These are phyloP conservation scores for Fusarium sp. DNA, from an alignment of 2,329 filamentous ascomycete species.

Conservation along the genomic window DNA sequence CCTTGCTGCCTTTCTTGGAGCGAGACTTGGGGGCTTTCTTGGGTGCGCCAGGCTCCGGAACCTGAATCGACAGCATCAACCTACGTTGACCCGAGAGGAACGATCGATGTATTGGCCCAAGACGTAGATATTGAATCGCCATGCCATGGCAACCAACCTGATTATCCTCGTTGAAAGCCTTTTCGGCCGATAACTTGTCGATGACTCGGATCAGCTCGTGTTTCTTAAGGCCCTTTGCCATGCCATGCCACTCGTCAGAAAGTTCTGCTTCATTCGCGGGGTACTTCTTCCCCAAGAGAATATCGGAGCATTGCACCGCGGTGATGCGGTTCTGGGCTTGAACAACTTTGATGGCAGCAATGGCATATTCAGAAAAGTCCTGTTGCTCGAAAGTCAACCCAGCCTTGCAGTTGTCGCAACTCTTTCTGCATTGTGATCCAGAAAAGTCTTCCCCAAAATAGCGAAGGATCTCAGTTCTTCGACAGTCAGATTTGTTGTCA, in stretches of 20 bases:
- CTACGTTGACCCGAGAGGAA: constrained; percentile 60
- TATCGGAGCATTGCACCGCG: constrained; percentile 83
- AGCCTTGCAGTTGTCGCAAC: constrained; percentile 91
- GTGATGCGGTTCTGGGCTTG: constrained; percentile 72
- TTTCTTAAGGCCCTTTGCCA: constrained; percentile 76
- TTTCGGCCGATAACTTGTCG: constrained; percentile 77
- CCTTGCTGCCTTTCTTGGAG: constrained; percentile 53
- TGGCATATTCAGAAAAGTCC: constrained; percentile 82
- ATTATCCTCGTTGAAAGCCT: constrained; percentile 78
- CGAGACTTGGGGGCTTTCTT: constrained; percentile 49
- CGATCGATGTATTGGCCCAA: constrained; percentile 55
- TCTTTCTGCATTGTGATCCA: constrained; percentile 74
- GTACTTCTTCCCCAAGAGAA: constrained; percentile 78
- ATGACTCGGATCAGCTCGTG: constrained; percentile 88
- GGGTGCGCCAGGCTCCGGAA: constrained; percentile 49
- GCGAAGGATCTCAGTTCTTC: constrained; percentile 86
- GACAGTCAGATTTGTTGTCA: constrained; percentile 88
- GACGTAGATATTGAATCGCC: constrained; percentile 76
- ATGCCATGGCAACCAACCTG: constrained; percentile 66
- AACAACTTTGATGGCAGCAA: constrained; percentile 77
- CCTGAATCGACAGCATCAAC: constrained; percentile 59
- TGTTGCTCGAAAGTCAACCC: constrained; percentile 75
- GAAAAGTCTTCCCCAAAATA: constrained; percentile 93
- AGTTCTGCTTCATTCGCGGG: constrained; percentile 66
- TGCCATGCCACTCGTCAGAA: constrained; percentile 73